These are phyloP conservation scores for Pseudogymnoascus sp. DNA, from an alignment of 2,329 filamentous ascomycete genomes.

Conservation along the genomic window DNA sequence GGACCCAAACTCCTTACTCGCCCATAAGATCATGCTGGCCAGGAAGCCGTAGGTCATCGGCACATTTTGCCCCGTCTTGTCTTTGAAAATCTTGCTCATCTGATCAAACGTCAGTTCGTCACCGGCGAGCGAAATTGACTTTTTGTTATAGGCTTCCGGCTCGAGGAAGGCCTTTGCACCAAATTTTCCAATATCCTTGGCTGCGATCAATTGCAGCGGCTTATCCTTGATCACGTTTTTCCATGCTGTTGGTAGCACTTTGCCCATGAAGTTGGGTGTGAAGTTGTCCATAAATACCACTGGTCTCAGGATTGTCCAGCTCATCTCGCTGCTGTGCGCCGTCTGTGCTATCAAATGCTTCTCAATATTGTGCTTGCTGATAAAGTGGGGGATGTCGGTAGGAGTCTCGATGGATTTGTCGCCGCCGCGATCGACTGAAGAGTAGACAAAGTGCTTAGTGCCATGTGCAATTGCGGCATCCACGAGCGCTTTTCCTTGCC, in stretches of 20 bases:
- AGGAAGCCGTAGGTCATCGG: conserved; percentile 23
- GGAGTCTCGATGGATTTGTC: conserved; percentile 34
- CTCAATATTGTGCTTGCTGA: conserved; percentile 46
- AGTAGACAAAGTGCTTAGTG: conserved; percentile 47
- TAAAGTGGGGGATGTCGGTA: conserved; percentile 46
- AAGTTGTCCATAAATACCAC: conserved; percentile 46
- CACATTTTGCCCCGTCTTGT: conserved; percentile 21
- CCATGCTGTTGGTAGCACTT: conserved; percentile 25
- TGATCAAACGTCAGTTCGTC: conserved; percentile 35
- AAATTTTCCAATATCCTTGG: conserved; percentile 38
- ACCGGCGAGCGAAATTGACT: conserved; percentile 35
- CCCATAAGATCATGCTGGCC: conserved; percentile 17
- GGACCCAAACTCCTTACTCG: conserved; percentile 19
- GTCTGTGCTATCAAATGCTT: conserved; percentile 38
- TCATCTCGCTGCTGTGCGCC: conserved; percentile 30
- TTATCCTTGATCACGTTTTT: conserved; percentile 24
- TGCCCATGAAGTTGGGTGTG: conserved; percentile 17
- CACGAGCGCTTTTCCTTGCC: conserved; percentile 43
- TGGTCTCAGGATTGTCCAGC: conserved; percentile 47
- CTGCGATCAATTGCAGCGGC: conserved; percentile 34
- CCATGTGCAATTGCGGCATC: conserved; percentile 41
- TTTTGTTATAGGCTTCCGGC: conserved; percentile 30
- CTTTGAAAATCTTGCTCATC: conserved; percentile 25
- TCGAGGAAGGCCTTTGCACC: conserved; percentile 35
- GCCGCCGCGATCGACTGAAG: conserved; percentile 47